Percentiles rank a stretch among this genome's conserved stretches.
These are phyloP conservation scores for Mycena chlorophos DNA, from an alignment of 768 basidiomycete genomes.

Conservation along the genomic window DNA sequence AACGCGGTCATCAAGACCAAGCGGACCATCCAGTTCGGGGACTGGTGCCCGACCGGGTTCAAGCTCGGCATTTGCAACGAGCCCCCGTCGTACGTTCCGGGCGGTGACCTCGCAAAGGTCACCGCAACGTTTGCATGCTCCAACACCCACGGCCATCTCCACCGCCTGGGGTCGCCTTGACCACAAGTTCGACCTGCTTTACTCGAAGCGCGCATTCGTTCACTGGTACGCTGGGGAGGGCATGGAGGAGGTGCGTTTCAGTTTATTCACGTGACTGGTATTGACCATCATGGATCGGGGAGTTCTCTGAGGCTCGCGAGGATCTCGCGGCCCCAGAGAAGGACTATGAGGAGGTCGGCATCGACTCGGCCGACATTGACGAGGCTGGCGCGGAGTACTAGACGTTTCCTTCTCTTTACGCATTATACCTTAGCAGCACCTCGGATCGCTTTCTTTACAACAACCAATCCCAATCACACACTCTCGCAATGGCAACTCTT, in stretches of 20 bases:
- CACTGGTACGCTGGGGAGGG: conserved; percentile 86
- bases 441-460: not conserved
- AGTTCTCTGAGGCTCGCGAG: conserved; percentile 98
- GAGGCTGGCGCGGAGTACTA: conserved; percentile 41
- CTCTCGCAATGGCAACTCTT: too few relatives aligned
- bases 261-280: not conserved
- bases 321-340: conserved; percentile 99
- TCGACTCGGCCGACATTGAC: conserved; percentile 49
- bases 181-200: conserved; percentile 97
- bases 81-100: conserved; percentile 86
- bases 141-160: conserved; percentile 92
- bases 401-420: not conserved
- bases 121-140: conserved; percentile 95
- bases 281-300: conserved; percentile 46
- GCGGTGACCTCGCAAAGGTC: conserved; percentile 92
- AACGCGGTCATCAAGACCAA: conserved; percentile 95
- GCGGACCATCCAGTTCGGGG: conserved; percentile 96
- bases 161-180: conserved; percentile 93
- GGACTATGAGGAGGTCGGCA: conserved; percentile 87
- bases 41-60: conserved; percentile 98
- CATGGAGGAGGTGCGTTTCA: conserved; percentile 57
- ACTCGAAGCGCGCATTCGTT: conserved; percentile 91
- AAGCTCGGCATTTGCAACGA: conserved; percentile 99
- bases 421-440: conserved; percentile 4
- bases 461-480: not conserved